These are phyloP conservation scores for Casuarina cunninghamiana DNA, from an alignment of 306 rosid species.

Conservation along the genomic window DNA sequence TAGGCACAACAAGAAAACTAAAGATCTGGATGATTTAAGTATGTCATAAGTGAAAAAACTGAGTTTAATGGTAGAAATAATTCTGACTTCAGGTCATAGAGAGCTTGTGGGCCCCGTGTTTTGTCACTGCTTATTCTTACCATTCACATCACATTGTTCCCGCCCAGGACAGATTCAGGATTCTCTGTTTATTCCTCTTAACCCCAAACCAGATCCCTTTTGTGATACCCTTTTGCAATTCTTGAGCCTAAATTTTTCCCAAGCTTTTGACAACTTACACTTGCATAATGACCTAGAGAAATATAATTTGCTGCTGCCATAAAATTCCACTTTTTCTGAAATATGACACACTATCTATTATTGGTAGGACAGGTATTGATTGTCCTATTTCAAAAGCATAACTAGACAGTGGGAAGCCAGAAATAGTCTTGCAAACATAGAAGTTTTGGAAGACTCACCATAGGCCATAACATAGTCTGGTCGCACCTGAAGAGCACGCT, in stretches of 20 bases:
- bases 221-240: not conserved
- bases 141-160: not conserved
- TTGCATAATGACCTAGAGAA: not conserved
- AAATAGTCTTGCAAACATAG: not conserved
- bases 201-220: not conserved
- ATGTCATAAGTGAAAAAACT: not conserved
- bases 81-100: not conserved
- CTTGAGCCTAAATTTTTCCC: not conserved
- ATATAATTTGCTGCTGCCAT: not conserved
- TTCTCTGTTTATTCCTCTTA: not conserved
- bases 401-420: slow-evolving; percentile 1
- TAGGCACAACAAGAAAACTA: not conserved
- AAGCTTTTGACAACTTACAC: not conserved
- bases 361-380: not conserved
- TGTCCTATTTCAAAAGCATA: not conserved
- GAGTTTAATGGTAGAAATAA: not conserved
- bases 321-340: not conserved
- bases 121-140: not conserved
- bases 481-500: slow-evolving; percentile 86
- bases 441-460: slow-evolving; percentile 47
- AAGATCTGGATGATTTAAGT: not conserved
- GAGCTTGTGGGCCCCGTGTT: not conserved
- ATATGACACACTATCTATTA: not conserved
- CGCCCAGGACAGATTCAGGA: not conserved
- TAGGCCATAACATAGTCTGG: slow-evolving; percentile 94